These are phyloP conservation scores for Aspergillus sojae DNA, from an alignment of 2,329 filamentous ascomycete species.

Conservation along the genomic window DNA sequence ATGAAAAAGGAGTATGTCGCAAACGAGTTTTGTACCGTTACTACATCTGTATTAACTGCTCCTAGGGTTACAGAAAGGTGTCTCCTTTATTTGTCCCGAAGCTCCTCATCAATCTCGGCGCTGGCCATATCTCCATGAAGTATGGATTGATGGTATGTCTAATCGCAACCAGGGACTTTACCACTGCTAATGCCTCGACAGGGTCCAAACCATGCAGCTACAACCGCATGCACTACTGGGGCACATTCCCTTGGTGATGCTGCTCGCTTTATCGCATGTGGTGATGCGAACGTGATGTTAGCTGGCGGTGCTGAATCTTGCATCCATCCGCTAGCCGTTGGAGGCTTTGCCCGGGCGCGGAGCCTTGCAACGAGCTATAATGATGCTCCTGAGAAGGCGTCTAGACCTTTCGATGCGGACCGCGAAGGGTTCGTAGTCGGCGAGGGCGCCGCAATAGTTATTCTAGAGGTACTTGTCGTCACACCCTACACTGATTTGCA, in stretches of 20 bases:
- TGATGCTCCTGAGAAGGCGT: slow-evolving; percentile 68
- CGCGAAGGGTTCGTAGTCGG: slow-evolving; percentile 88
- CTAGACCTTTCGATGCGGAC: slow-evolving; percentile 81
- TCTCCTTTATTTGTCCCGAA: slow-evolving; percentile 92
- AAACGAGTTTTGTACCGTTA: neutral
- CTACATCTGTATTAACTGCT: slow-evolving; percentile 13
- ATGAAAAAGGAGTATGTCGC: slow-evolving; percentile 67
- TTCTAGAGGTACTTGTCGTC: slow-evolving; percentile 67
- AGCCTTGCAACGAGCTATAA: slow-evolving; percentile 85
- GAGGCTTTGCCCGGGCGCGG: slow-evolving; percentile 84
- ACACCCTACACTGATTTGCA: neutral
- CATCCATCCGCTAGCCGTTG: slow-evolving; percentile 89
- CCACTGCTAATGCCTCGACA: slow-evolving; percentile 33
- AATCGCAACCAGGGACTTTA: slow-evolving; percentile 13
- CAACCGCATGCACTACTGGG: slow-evolving; percentile 94
- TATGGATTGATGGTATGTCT: slow-evolving; percentile 69
- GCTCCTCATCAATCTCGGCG: slow-evolving; percentile 90
- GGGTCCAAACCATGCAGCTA: slow-evolving; percentile 89
- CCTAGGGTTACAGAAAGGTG: slow-evolving; percentile 85
- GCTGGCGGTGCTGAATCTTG: slow-evolving; percentile 95
- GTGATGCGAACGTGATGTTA: slow-evolving; percentile 92
- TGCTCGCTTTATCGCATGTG: slow-evolving; percentile 85
- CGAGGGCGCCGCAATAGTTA: slow-evolving; percentile 83
- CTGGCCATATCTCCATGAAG: slow-evolving; percentile 92
- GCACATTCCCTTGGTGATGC: slow-evolving; percentile 95